Conservation (phyloP, 2,329 filamentous ascomycete species). For the Monosporascus sp. region DNA sequence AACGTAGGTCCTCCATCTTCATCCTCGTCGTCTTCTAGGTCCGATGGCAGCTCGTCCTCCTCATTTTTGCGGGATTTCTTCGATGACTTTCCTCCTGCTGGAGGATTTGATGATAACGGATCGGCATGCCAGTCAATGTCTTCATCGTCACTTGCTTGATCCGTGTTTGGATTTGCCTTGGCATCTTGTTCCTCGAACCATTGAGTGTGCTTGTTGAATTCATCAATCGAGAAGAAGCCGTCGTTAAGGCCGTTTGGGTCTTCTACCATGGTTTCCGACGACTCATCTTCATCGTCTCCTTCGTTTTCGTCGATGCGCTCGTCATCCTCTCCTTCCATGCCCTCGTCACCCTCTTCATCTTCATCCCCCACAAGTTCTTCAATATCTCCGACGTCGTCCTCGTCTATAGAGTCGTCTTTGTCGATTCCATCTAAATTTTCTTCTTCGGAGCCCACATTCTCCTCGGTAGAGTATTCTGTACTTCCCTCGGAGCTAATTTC, state of each 20-base stretch:
- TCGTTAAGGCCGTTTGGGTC: conserved; percentile 89
- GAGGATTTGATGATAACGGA: conserved; percentile 48
- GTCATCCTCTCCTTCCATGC: conserved; percentile 29
- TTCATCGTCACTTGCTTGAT: conserved; percentile 74
- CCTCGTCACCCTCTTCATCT: conserved; percentile 27
- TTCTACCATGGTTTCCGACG: conserved; percentile 54
- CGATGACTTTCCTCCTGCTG: conserved; percentile 21
- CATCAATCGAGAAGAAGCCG: conserved; percentile 95
- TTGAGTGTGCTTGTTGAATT: conserved; percentile 93
- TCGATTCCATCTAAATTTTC: conserved; percentile 29
- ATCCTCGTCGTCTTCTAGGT: conserved; percentile 52
- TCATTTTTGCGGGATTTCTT: conserved; percentile 33
- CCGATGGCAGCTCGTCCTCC: conserved; percentile 32
- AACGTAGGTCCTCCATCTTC: conserved; percentile 81
- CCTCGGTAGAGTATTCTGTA: conserved; percentile 28
- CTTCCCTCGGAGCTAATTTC: conserved; percentile 15
- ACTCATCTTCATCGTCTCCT: conserved; percentile 42
- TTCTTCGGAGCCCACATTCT: conserved; percentile 28
- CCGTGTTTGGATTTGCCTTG: conserved; percentile 69
- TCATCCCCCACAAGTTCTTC: conserved; percentile 17
- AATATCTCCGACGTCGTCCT: conserved; percentile 25
- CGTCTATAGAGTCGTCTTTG: conserved; percentile 26
- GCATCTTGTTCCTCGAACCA: conserved; percentile 83
- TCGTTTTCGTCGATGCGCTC: conserved; percentile 36
- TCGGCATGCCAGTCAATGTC: conserved; percentile 84